Evolutionary conservation across 2,329 filamentous ascomycete species (phyloP).

Genomic region (Monosporascus cannonballus): DNA sequence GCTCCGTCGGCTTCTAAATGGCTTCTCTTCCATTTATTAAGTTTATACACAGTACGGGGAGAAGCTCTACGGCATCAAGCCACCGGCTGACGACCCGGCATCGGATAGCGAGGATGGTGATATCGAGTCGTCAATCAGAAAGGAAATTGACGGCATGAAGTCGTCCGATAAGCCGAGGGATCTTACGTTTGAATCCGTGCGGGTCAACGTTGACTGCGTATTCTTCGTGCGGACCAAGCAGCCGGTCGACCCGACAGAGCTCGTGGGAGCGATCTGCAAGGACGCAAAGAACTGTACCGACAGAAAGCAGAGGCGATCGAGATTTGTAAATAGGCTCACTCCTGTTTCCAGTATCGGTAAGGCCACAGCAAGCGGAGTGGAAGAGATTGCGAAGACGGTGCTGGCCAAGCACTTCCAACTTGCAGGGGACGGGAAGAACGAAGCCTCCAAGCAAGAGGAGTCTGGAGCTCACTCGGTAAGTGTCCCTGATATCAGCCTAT

Average conservation of each 20-base stretch:
- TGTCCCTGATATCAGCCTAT: conserved; percentile 4
- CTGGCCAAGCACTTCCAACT: conserved; percentile 57
- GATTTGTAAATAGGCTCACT: conserved; percentile 56
- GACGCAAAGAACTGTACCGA: conserved; percentile 42
- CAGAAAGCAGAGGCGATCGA: conserved; percentile 38
- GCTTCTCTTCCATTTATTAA: conserved; percentile 8
- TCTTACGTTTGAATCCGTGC: conserved; percentile 46
- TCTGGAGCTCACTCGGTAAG: conserved; percentile 36
- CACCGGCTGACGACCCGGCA: conserved; percentile 26
- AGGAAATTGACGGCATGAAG: conserved; percentile 62
- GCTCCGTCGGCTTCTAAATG: conserved; percentile 10
- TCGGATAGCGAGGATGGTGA: conserved; percentile 46
- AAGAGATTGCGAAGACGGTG: conserved; percentile 57
- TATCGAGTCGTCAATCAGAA: conserved; percentile 66
- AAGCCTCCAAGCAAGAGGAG: conserved; percentile 10
- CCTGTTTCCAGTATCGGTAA: conserved; percentile 46
- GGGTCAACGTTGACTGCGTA: conserved; percentile 54
- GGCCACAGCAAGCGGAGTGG: conserved; percentile 63
- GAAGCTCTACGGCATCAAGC: conserved; percentile 48
- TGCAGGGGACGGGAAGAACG: conserved; percentile 9
- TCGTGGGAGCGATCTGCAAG: conserved; percentile 49
- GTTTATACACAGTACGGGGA: conserved; percentile 53
- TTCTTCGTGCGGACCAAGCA: conserved; percentile 53
- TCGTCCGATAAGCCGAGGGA: conserved; percentile 34
- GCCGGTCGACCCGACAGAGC: conserved; percentile 49